Conservation (phyloP, 73 alveolate genomes). For the Paramecium octaurelia region DNA sequence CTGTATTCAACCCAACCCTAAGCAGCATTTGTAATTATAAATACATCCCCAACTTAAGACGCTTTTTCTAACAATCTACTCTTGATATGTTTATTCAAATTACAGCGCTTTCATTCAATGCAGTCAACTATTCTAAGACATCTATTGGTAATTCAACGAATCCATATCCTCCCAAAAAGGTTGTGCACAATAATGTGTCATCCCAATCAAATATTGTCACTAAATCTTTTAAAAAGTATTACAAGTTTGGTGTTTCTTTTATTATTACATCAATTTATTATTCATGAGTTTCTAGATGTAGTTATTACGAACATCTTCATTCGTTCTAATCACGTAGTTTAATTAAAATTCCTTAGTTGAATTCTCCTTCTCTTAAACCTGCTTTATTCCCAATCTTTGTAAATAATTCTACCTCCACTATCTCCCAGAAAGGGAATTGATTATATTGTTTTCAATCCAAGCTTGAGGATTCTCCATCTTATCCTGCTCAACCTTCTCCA, state of each 20-base stretch:
- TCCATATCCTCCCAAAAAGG: slow-evolving; percentile 71
- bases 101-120: slow-evolving; percentile 61
- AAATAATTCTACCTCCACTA: not conserved
- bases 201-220: slow-evolving; percentile 99
- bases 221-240: not conserved
- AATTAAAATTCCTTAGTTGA: not conserved
- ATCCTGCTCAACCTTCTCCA: not conserved
- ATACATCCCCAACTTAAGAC: slow-evolving; percentile 74
- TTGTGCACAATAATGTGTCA: slow-evolving; percentile 97
- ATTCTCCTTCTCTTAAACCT: not conserved
- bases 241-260: slow-evolving; percentile 53
- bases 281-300: slow-evolving; percentile 15
- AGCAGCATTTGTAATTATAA: slow-evolving; percentile 98
- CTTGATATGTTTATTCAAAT: not conserved
- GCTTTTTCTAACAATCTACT: slow-evolving; percentile 52
- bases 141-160: slow-evolving; percentile 51
- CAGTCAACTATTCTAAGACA: slow-evolving; percentile 20
- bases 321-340: not conserved
- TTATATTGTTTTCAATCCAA: not conserved
- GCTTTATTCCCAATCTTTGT: not conserved
- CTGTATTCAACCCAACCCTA: slow-evolving; percentile 99
- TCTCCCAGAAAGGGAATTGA: not conserved
- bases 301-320: slow-evolving; percentile 27
- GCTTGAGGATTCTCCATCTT: not conserved
- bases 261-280: slow-evolving; percentile 30